Evolutionary conservation across 257 asterid genomes (phyloP).

Genomic region (Penstemon davidsonii): DNA sequence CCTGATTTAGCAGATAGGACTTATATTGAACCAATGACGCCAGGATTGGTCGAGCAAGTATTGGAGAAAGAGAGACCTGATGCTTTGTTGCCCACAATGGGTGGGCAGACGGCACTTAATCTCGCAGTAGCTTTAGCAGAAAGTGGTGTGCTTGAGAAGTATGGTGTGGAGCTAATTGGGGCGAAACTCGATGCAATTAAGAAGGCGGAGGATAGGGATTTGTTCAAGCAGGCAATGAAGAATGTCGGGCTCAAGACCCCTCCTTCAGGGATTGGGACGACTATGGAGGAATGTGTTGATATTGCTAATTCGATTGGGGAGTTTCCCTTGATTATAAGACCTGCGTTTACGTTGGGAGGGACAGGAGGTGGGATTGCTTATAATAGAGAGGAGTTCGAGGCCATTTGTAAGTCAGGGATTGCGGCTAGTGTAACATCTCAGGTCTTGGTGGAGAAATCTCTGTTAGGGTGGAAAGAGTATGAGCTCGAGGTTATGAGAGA

Average conservation of each 20-base stretch:
- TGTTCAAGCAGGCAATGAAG: constrained; percentile 90
- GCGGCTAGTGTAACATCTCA: constrained; percentile 95
- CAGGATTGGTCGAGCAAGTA: constrained; percentile 88
- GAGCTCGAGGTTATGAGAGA: constrained; percentile 99
- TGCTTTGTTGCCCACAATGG: constrained; percentile 96
- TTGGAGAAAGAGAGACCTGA: constrained; percentile 93
- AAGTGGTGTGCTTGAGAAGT: constrained; percentile 85
- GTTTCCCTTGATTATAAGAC: constrained; percentile 91
- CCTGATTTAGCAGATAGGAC: constrained; percentile 91
- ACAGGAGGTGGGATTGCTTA: constrained; percentile 99
- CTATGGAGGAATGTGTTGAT: constrained; percentile 80
- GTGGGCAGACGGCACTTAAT: constrained; percentile 97
- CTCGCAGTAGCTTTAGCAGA: constrained; percentile 90
- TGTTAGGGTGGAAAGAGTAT: constrained; percentile 98
- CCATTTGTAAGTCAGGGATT: constrained; percentile 90
- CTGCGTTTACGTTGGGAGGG: constrained; percentile 95
- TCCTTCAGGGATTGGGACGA: constrained; percentile 88
- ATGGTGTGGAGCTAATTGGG: constrained; percentile 91
- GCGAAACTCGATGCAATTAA: constrained; percentile 92
- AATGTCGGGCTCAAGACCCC: constrained; percentile 88
- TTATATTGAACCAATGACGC: constrained; percentile 97
- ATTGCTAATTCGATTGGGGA: constrained; percentile 84
- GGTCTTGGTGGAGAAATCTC: constrained; percentile 92
- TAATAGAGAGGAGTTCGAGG: constrained; percentile 89
- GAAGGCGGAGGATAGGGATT: constrained; percentile 93